Evolutionary conservation across 306 rosid genomes (phyloP).

Genomic region (Quercus suber): DNA sequence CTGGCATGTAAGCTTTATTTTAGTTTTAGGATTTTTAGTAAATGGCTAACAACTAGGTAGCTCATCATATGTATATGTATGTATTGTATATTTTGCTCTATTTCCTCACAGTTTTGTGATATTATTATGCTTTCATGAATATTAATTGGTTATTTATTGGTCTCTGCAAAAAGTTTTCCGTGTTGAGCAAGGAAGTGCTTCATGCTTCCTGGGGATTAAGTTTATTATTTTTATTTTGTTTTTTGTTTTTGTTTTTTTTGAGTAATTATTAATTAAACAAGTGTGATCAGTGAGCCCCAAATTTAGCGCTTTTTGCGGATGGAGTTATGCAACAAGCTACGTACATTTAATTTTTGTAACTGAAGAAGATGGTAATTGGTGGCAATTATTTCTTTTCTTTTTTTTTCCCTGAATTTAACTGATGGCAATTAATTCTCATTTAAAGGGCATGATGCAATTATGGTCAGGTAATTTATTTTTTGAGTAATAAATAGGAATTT

Average conservation of each 20-base stretch:
- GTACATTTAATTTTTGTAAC: too few species aligned
- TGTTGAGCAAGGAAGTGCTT: too few species aligned
- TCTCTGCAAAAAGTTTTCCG: neutral
- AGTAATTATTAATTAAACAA: too few species aligned
- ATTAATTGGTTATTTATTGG: slow-evolving; percentile 16
- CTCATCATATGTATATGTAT: slow-evolving; percentile 32
- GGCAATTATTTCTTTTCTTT: too few species aligned
- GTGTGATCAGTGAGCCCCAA: too few species aligned
- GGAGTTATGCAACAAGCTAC: too few species aligned
- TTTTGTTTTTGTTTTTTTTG: too few species aligned
- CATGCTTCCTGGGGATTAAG: too few species aligned
- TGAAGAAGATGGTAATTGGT: neutral
- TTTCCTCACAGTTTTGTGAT: slow-evolving; percentile 45
- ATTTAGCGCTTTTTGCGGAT: too few species aligned
- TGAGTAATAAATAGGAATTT: too few species aligned
- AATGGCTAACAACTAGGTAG: slow-evolving; percentile 60
- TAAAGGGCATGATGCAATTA: neutral
- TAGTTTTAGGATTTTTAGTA: slow-evolving; percentile 41
- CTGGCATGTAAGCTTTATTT: slow-evolving; percentile 25
- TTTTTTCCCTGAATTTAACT: neutral
- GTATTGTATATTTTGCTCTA: slow-evolving; percentile 39
- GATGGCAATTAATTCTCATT: neutral
- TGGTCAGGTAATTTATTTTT: too few species aligned
- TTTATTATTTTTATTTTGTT: too few species aligned
- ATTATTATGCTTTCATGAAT: slow-evolving; percentile 38